These are phyloP conservation scores for Tillandsia leiboldiana DNA, from an alignment of 176 grass and related monocot species.

Conservation along the genomic window DNA sequence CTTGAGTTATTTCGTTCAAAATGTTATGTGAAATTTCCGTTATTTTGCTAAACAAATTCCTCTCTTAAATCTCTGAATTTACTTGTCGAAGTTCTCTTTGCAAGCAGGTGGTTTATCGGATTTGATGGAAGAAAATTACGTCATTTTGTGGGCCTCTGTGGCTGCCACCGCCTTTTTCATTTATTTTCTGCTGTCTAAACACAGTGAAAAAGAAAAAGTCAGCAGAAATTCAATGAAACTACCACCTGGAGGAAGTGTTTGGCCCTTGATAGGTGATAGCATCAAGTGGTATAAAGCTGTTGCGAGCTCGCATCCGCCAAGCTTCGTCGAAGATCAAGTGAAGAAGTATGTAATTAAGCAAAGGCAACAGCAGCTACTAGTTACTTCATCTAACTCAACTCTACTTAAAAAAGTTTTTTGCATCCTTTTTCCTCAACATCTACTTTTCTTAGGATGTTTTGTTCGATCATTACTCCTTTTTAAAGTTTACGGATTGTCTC, in stretches of 20 bases:
- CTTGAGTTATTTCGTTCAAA: neutral
- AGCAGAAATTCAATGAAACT: neutral
- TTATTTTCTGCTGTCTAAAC: neutral
- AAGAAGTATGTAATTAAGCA: constrained; percentile 4
- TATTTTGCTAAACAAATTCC: neutral
- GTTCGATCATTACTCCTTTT: too few species aligned
- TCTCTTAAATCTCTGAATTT: neutral
- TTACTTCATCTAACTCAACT: neutral
- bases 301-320: constrained; percentile 8
- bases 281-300: constrained; percentile 4
- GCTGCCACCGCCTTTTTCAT: neutral
- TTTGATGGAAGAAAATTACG: neutral
- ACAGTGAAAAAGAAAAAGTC: neutral
- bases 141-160: neutral
- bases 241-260: constrained; percentile 10
- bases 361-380: neutral
- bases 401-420: too few species aligned
- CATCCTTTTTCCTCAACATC: too few species aligned
- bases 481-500: too few species aligned
- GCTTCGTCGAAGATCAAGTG: constrained; percentile 10
- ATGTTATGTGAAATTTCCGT: neutral
- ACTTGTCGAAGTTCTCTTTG: neutral
- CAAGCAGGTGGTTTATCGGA: neutral
- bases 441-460: too few species aligned
- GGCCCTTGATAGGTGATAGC: constrained; percentile 12